Evolutionary conservation across 805 yeast species (phyloP).

Genomic region (Schwanniomyces sp.): DNA sequence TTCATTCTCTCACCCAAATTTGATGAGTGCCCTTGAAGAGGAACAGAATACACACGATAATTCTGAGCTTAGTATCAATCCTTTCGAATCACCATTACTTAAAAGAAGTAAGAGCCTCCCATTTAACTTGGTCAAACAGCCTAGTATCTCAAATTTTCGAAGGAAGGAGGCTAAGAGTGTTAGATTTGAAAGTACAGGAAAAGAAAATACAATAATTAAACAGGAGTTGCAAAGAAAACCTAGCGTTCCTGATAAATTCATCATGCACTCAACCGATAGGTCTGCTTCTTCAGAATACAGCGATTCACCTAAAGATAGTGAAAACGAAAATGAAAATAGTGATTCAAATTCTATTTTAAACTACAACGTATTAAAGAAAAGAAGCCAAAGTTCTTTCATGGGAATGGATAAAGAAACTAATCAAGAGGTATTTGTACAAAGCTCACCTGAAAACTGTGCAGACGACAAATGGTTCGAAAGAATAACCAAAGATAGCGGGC

Average conservation of each 20-base stretch:
- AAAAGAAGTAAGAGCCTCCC: slow-evolving; percentile 16
- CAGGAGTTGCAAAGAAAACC: background rate
- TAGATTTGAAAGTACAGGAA: slow-evolving; percentile 6
- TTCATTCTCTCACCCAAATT: slow-evolving; percentile 10
- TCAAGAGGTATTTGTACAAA: background rate
- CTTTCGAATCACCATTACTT: slow-evolving; percentile 15
- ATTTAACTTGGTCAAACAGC: slow-evolving; percentile 6
- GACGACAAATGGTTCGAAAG: slow-evolving; percentile 2
- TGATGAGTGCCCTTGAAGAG: slow-evolving; percentile 4
- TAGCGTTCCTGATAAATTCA: background rate
- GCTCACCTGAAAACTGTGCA: background rate
- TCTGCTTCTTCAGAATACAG: slow-evolving; percentile 8
- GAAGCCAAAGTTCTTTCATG: background rate
- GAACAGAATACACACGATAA: slow-evolving; percentile 7
- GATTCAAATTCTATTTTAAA: slow-evolving; percentile 1
- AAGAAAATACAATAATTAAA: background rate
- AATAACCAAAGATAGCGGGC: slow-evolving; percentile 1
- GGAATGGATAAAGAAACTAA: background rate
- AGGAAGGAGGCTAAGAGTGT: slow-evolving; percentile 10
- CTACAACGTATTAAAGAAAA: slow-evolving; percentile 3
- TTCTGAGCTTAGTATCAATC: slow-evolving; percentile 19
- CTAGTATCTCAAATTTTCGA: slow-evolving; percentile 8
- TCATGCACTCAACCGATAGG: slow-evolving; percentile 3
- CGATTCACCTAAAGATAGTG: slow-evolving; percentile 1
- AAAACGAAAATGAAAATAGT: background rate